These are phyloP conservation scores for Backusella luteola DNA, from an alignment of 192 early-diverging fungal species.

Conservation along the genomic window DNA sequence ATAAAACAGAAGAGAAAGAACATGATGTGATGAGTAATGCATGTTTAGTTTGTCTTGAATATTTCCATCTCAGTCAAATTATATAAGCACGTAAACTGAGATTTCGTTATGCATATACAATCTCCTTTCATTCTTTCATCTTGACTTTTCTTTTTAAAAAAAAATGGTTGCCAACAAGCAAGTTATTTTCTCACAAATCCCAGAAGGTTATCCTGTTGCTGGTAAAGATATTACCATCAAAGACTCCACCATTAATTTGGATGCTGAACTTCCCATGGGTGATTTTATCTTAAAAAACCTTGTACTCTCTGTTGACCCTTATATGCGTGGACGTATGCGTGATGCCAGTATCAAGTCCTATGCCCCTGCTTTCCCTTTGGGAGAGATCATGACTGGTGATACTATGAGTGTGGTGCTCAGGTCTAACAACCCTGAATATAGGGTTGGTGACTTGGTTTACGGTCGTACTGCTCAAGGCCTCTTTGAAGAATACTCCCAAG, in stretches of 20 bases:
- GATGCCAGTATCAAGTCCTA: conserved; percentile 39
- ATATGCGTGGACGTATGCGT: conserved; percentile 73
- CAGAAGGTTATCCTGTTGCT: conserved; percentile 31
- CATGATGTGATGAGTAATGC: background rate
- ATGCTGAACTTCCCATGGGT: conserved; percentile 39
- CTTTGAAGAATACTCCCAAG: conserved; percentile 60
- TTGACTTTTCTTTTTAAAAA: background rate
- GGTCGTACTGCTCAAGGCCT: conserved; percentile 35
- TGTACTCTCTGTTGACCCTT: conserved; percentile 73
- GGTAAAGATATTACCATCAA: conserved; percentile 49
- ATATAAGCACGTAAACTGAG: background rate
- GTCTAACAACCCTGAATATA: conserved; percentile 56
- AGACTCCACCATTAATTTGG: conserved; percentile 43
- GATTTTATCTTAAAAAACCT: conserved; percentile 59
- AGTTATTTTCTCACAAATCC: conserved; percentile 36
- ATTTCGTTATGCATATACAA: background rate
- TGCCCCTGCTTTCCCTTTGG: conserved; percentile 47
- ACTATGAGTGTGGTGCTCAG: conserved; percentile 67
- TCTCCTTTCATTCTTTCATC: background rate
- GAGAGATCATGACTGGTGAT: conserved; percentile 58
- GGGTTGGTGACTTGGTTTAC: conserved; percentile 63
- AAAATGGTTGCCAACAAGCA: conserved; percentile 45
- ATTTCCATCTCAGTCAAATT: background rate
- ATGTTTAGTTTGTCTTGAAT: background rate
- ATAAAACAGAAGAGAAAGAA: background rate